phyloP scores from a whole-genome alignment of 73 alveolate genomes.

The Paramecium octaurelia region DNA sequence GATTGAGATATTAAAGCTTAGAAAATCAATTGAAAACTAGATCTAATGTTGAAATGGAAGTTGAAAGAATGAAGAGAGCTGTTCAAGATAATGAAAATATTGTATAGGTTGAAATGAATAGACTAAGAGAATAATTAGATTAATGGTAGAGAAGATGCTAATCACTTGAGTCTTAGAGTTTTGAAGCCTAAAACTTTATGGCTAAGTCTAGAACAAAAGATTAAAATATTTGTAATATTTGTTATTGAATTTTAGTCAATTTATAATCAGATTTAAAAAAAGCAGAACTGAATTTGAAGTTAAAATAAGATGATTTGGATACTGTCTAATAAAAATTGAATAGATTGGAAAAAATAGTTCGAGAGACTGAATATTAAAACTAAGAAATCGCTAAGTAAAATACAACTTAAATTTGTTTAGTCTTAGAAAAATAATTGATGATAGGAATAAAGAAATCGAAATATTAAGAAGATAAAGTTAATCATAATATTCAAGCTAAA shows the following conservation, averaged over 20 bases:
- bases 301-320: slow-evolving; percentile 7
- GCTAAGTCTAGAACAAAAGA: not conserved
- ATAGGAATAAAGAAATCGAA: slow-evolving; percentile 21
- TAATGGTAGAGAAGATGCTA: slow-evolving; percentile 22
- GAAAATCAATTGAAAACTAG: not conserved
- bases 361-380: slow-evolving; percentile 20
- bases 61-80: slow-evolving; percentile 42
- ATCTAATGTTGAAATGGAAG: slow-evolving; percentile 19
- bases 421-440: slow-evolving; percentile 20
- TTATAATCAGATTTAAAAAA: slow-evolving; percentile 1
- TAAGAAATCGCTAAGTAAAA: not conserved
- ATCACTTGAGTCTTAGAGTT: not conserved
- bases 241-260: not conserved
- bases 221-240: not conserved
- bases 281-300: not conserved
- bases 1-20: not conserved
- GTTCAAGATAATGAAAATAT: slow-evolving; percentile 38
- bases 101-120: slow-evolving; percentile 7
- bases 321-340: not conserved
- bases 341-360: slow-evolving; percentile 23
- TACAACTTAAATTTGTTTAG: not conserved
- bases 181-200: not conserved
- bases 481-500: not conserved
- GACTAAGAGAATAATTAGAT: slow-evolving; percentile 37
- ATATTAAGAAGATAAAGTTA: not conserved